Evolutionary conservation across 2,329 filamentous ascomycete genomes (phyloP).

Genomic region (Gremmenia infestans): DNA sequence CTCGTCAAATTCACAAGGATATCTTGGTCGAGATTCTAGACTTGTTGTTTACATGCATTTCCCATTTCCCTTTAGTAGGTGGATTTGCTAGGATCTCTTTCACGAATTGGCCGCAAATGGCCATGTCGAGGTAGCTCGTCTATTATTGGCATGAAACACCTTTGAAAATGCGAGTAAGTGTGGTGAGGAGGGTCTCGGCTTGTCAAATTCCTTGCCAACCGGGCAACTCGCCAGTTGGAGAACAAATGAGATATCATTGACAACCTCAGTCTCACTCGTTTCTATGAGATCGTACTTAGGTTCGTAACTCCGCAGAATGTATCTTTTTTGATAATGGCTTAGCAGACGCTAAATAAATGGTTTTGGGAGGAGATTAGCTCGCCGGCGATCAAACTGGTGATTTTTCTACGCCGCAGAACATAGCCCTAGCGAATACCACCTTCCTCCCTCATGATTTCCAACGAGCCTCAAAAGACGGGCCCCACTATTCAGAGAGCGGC

Average conservation of each 20-base stretch:
- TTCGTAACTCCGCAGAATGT: neutral
- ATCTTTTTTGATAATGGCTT: slow-evolving; percentile 10
- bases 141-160: neutral
- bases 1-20: no score
- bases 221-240: neutral
- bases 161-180: neutral
- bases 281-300: neutral
- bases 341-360: slow-evolving; percentile 1
- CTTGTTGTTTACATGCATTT: neutral
- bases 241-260: neutral
- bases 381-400: neutral
- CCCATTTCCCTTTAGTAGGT: neutral
- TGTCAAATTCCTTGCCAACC: neutral
- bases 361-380: neutral
- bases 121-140: neutral
- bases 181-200: neutral
- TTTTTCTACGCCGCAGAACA: neutral
- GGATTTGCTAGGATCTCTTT: neutral
- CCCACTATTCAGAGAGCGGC: neutral
- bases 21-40: neutral
- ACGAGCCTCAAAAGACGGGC: neutral
- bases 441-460: neutral
- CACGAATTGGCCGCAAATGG: no score
- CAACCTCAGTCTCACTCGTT: neutral
- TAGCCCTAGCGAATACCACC: neutral